These are phyloP conservation scores for Amborella trichopoda DNA, from an alignment of 164 flowering plant genomes.

Conservation along the genomic window DNA sequence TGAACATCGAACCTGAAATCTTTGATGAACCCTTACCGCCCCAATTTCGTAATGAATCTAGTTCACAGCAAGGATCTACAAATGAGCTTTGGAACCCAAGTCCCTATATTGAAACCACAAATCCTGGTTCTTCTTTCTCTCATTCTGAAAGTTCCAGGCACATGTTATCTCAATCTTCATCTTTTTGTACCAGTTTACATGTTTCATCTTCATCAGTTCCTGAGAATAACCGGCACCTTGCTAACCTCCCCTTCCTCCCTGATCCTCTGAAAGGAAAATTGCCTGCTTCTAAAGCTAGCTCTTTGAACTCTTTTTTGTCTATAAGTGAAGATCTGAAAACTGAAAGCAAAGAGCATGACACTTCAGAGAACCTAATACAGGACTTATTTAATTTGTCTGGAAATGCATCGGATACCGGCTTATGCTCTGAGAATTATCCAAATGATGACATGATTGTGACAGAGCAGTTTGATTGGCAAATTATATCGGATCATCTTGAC, in stretches of 20 bases:
- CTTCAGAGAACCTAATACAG: constrained; percentile 23
- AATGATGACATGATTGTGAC: constrained; percentile 19
- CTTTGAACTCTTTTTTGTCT: constrained; percentile 16
- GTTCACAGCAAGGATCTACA: constrained; percentile 5
- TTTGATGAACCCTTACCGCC: constrained; percentile 8
- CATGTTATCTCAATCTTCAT: constrained; percentile 34
- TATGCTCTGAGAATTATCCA: constrained; percentile 19
- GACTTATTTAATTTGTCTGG: constrained; percentile 32
- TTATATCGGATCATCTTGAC: constrained; percentile 58
- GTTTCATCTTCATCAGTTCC: constrained; percentile 45
- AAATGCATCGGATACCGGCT: constrained; percentile 24
- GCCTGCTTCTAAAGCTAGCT: constrained; percentile 21
- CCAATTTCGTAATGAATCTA: too few species aligned
- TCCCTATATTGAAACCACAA: constrained; percentile 10
- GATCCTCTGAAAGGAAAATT: constrained; percentile 25
- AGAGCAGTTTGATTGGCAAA: constrained; percentile 48
- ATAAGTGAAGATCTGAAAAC: not conserved
- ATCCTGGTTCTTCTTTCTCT: constrained; percentile 16
- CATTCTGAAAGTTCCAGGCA: constrained; percentile 13
- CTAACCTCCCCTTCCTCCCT: constrained; percentile 58
- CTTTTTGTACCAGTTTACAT: constrained; percentile 49
- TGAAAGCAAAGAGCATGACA: constrained; percentile 8
- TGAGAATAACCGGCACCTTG: constrained; percentile 28
- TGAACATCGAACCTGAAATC: constrained; percentile 11
- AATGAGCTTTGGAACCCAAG: constrained; percentile 6